phyloP scores from a whole-genome alignment of 2,329 filamentous ascomycete species.

The Botrytis cinerea region DNA sequence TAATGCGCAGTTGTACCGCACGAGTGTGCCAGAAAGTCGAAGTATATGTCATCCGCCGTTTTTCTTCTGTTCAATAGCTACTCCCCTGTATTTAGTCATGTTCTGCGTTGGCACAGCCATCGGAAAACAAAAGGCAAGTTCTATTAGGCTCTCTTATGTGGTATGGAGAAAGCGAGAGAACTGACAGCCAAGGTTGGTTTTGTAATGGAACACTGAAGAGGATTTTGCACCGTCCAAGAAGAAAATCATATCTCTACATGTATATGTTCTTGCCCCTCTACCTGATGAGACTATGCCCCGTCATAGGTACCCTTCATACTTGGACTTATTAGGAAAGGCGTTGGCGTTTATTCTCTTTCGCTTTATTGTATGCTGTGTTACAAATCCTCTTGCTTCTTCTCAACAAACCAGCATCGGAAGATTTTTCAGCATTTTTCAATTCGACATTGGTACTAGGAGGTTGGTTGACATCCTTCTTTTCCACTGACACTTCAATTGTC shows the following conservation, averaged over 20 bases:
- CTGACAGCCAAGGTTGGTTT: too few species aligned
- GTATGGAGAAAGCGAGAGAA: neutral
- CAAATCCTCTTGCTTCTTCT: neutral
- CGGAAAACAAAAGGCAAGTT: neutral
- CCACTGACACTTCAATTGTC: neutral
- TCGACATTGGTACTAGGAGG: neutral
- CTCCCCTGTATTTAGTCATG: neutral
- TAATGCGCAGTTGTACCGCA: neutral
- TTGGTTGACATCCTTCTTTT: neutral
- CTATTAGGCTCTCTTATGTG: neutral
- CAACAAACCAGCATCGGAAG: neutral
- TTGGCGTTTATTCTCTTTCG: neutral
- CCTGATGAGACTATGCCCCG: neutral
- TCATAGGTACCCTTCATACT: neutral
- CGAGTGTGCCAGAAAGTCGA: neutral
- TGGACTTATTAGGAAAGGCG: neutral
- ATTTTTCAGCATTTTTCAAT: neutral
- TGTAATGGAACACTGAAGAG: neutral
- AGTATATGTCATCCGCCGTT: neutral
- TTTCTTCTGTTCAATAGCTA: neutral
- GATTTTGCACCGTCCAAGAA: neutral
- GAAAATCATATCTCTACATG: neutral
- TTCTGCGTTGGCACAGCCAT: too few species aligned
- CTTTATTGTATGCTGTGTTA: neutral
- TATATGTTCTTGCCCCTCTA: neutral